Evolutionary conservation across 1,139 yeast genomes (phyloP), one percentile per base, ranked within the genome.

Genomic region (Candida tetrigidarum): DNA sequence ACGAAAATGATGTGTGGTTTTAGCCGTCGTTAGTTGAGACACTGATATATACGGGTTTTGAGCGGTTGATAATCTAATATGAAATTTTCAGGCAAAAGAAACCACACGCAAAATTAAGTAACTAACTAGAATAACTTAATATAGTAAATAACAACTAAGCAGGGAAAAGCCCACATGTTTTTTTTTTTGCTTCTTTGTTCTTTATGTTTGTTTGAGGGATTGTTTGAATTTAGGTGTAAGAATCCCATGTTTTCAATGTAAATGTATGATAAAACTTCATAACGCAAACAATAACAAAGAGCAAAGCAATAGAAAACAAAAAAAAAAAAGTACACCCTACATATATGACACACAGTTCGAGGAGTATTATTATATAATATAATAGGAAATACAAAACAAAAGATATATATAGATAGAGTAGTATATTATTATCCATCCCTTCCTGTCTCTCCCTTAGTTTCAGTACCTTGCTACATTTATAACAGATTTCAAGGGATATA

Each of bases 121-220:
- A 22, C 6, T 10, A 22, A 22, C 6, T 10, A 22, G 25, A 22
- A 10, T n/a, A n/a, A n/a, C n/a, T n/a, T n/a, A n/a, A n/a, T n/a
- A n/a, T n/a, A n/a, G n/a, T n/a, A n/a, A n/a, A n/a, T n/a, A n/a
- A n/a, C n/a, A 26, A 26, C 10, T 7, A 30, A 18, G 22, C 34
- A 30, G 22, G 22, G 22, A 16, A 30, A 10, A 8, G 34, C 34
- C 34, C 34, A 16, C 34, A 30, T 30, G 34, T 30, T 22, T 22
- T 10, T 22, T 22, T 10, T 22, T 7, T n/a, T n/a, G n/a, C n/a
- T n/a, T n/a, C n/a, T n/a, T n/a, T n/a, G n/a, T n/a, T n/a, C n/a
- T 10, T 7, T 22, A 10, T 22, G 25, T 22, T 7, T 22, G 25
- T 22, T 10, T 22, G 25, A 7, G 9, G 6, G 25, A 7, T 22